phyloP scores from a whole-genome alignment of 805 yeast genomes.

The Saturnispora zaruensis region DNA sequence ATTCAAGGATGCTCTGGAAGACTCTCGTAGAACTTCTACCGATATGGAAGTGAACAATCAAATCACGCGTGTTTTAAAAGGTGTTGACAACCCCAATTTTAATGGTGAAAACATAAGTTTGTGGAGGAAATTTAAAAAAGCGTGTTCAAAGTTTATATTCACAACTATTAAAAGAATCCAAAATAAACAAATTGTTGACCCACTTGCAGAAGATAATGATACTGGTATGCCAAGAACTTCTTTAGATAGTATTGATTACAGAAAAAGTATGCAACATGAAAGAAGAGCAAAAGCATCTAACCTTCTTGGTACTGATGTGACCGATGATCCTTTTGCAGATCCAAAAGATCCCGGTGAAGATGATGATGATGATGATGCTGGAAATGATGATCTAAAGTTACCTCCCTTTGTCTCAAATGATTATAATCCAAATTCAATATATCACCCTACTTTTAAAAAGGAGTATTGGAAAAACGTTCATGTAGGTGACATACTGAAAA shows the following conservation, averaged over 20 bases:
- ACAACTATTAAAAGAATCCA: constrained; percentile 16
- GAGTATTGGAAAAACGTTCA: constrained; percentile 63
- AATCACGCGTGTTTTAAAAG: constrained; percentile 52
- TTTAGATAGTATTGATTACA: constrained; percentile 28
- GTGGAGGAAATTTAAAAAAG: constrained; percentile 66
- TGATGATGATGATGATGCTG: constrained; percentile 11
- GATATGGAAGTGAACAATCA: constrained; percentile 75
- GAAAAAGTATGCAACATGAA: constrained; percentile 22
- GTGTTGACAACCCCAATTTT: constrained; percentile 51
- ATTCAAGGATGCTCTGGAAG: constrained; percentile 73
- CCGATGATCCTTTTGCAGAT: constrained; percentile 20
- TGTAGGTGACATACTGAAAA: constrained; percentile 66
- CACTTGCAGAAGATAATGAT: constrained; percentile 20
- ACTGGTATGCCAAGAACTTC: constrained; percentile 19
- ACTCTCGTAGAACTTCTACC: constrained; percentile 60
- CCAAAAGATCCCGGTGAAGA: constrained; percentile 19
- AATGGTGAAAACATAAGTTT: constrained; percentile 52
- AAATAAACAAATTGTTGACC: constrained; percentile 21
- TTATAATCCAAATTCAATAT: constrained; percentile 9
- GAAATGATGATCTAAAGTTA: constrained; percentile 10
- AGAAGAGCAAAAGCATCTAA: constrained; percentile 11
- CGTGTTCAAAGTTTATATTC: constrained; percentile 16
- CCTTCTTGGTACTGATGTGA: constrained; percentile 6
- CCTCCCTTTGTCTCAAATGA: constrained; percentile 27
- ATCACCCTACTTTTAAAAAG: constrained; percentile 28